A percentile compares a stretch with the other conserved stretches of the same genome.
Evolutionary conservation across 305 asterid species (phyloP).

Genomic region (Fraxinus dipetala): DNA sequence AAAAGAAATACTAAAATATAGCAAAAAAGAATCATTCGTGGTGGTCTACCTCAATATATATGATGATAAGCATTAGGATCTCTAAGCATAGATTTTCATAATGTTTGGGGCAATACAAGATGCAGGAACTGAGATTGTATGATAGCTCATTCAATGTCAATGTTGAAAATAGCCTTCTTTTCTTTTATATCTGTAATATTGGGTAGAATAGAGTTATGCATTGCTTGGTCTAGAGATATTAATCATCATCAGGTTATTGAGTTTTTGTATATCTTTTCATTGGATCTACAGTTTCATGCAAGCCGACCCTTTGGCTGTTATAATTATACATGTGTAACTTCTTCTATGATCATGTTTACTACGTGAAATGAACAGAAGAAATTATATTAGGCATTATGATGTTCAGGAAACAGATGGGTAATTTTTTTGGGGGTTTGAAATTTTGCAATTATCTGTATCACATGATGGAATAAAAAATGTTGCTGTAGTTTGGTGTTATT

Average conservation of each 20-base stretch:
- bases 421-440: slow-evolving; percentile 2
- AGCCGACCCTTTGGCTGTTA: background rate
- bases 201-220: background rate
- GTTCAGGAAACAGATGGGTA: slow-evolving; percentile 4
- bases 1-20: background rate
- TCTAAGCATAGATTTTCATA: slow-evolving; percentile 8
- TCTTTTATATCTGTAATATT: background rate
- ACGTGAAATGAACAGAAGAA: background rate
- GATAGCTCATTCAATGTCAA: background rate
- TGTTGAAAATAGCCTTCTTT: background rate
- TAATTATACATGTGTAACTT: background rate
- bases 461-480: background rate
- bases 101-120: background rate
- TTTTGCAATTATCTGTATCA: slow-evolving; percentile 8
- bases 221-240: background rate
- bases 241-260: background rate
- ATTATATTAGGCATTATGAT: background rate
- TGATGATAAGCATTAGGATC: slow-evolving; percentile 4
- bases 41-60: slow-evolving; percentile 16
- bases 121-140: background rate
- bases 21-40: slow-evolving; percentile 6
- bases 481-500: background rate
- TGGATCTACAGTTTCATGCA: background rate
- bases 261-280: background rate
- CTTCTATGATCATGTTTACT: background rate